Evolutionary conservation across 1,284 basidiomycete genomes (phyloP).

Genomic region (Apiotrichum veenhuisii): DNA sequence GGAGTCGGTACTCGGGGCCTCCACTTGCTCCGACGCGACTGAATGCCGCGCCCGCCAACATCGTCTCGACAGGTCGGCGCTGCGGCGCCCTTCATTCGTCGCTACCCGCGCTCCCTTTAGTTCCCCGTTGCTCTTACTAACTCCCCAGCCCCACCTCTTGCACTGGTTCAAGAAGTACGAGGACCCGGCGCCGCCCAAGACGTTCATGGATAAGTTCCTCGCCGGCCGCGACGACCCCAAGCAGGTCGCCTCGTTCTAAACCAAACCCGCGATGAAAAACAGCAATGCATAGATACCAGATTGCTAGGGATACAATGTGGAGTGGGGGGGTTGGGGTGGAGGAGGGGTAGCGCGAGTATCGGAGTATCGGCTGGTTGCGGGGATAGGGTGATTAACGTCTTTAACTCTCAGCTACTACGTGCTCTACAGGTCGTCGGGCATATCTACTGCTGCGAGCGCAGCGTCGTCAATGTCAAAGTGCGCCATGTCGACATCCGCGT

Average conservation of each 20-base stretch:
- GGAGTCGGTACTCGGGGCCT: neutral
- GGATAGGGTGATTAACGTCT: neutral
- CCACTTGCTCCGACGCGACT: neutral
- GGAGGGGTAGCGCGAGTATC: neutral
- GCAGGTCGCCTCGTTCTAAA: conserved; percentile 39
- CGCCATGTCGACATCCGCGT: conserved; percentile 27
- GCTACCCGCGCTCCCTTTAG: neutral
- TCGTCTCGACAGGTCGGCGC: neutral
- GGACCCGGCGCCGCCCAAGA: conserved; percentile 42
- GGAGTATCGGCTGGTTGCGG: neutral
- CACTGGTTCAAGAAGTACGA: conserved; percentile 50
- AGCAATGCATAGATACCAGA: conserved; percentile 13
- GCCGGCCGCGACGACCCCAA: conserved; percentile 48
- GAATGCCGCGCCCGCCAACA: neutral
- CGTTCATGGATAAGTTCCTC: conserved; percentile 52
- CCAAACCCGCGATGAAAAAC: conserved; percentile 15
- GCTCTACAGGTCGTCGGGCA: conserved; percentile 22
- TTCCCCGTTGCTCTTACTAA: neutral
- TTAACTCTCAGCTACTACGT: neutral
- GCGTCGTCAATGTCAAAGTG: conserved; percentile 37
- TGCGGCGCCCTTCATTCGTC: no score
- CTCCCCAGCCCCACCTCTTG: conserved; percentile 46
- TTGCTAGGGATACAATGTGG: conserved; percentile 4
- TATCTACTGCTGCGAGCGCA: conserved; percentile 34
- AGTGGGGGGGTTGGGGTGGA: neutral